Percentiles rank a stretch among this genome's conserved stretches.
These are phyloP conservation scores for Aspergillus versicolor DNA, from an alignment of 2,329 filamentous ascomycete genomes.

Conservation along the genomic window DNA sequence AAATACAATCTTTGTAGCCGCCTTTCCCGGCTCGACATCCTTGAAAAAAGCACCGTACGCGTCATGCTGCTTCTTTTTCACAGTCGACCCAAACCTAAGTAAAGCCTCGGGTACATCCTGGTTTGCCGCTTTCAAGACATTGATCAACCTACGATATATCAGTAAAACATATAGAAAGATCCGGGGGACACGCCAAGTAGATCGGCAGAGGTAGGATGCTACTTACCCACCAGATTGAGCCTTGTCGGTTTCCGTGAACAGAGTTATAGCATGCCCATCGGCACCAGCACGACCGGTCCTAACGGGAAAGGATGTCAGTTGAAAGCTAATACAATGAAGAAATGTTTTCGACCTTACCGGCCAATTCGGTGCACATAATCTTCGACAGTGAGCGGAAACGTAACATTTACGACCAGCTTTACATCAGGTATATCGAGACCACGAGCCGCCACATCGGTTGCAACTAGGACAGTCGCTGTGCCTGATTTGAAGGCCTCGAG, in stretches of 20 bases:
- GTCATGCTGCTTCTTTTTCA: constrained; percentile 98
- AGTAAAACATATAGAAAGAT: constrained; percentile 6
- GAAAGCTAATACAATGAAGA: neutral
- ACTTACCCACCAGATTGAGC: constrained; percentile 82
- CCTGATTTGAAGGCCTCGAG: constrained; percentile 90
- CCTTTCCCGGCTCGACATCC: constrained; percentile 78
- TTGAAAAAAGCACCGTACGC: constrained; percentile 96
- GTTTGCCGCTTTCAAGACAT: constrained; percentile 89
- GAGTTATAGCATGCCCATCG: constrained; percentile 80
- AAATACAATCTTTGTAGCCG: constrained; percentile 90
- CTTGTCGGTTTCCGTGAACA: constrained; percentile 96
- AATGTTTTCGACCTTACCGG: constrained; percentile 30
- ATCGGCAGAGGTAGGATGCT: neutral
- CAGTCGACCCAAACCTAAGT: constrained; percentile 93
- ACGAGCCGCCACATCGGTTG: constrained; percentile 92
- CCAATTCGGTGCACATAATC: constrained; percentile 98
- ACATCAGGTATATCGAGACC: constrained; percentile 95
- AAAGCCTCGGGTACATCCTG: constrained; percentile 87
- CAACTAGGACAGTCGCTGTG: constrained; percentile 77
- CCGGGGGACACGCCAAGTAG: neutral
- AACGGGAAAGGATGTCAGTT: constrained; percentile 12
- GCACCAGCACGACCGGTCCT: constrained; percentile 90
- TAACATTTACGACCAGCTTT: constrained; percentile 91
- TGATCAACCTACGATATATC: constrained; percentile 67
- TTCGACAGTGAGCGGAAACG: constrained; percentile 91